Evolutionary conservation across 441 rosid species (phyloP), one percentile per base, ranked within the genome.

Genomic region (Gossypium davidsonii): DNA sequence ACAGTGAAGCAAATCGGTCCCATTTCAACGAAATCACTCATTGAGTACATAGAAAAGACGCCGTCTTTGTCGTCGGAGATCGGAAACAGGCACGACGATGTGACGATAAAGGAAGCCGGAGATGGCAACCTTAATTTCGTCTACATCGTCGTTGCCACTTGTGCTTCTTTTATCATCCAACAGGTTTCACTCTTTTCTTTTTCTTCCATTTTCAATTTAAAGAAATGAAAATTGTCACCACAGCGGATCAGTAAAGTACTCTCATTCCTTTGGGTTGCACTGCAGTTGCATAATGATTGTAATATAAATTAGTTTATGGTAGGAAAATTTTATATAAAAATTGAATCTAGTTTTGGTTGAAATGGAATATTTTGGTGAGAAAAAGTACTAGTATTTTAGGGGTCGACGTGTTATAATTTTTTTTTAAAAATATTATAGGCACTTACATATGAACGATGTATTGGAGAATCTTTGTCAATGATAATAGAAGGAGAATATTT

Each of bases 381-480:
- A 31, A 31, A 31, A 21, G 6, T 31, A 31, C 0, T 4, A 31
- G 34, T 31, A 31, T 31, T 31, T 31, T 5, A 28, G 34, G 34
- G 34, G 34, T 31, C 34, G 34, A 31, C 34, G 34, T 31, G 6
- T 31, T 31, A 4, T 57, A 23, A 23, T 34, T 21, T 17, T 17
- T 49, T 49, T 12, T 51, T 31, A 1, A 1, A 52, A 52, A 39
- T 65, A 56, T 55, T 55, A 51, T 74, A 92, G 97, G 97, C 97
- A 6, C 85, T 87, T 84, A 93, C 98, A 20, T 90, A 90, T 74
- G 6, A 91, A 21, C 91, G 97, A 0, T 81, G 83, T 71, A 89
- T 91, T 3, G 98, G 98, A 57, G 98, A 91, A 67, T 86, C 97
- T 0, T 94, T 97, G 97, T 93, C 97, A 14, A 85, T 94, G 96